A percentile compares a stretch with the other conserved stretches of the same genome.
phyloP scores from a whole-genome alignment of 177 flowering plant genomes.

The Telopea speciosissima region DNA sequence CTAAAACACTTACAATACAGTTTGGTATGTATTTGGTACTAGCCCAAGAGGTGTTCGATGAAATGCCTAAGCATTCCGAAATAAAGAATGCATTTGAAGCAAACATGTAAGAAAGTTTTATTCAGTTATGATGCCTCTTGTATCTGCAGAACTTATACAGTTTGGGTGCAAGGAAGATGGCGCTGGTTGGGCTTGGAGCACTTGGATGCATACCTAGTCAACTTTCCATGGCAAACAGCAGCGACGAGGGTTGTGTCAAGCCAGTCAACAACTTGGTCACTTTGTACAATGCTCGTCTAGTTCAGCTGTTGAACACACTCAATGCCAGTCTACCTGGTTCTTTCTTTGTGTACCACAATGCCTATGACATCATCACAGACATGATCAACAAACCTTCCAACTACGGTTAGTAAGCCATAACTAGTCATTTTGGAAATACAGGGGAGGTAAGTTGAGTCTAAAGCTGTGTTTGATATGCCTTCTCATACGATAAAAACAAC shows the following conservation, averaged over 20 bases:
- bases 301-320: constrained; percentile 16
- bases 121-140: not conserved
- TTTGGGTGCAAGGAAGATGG: constrained; percentile 37
- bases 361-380: constrained; percentile 18
- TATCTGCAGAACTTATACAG: constrained; percentile 25
- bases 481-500: no score
- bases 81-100: no score
- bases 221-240: constrained; percentile 18
- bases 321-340: constrained; percentile 27
- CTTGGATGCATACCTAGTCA: constrained; percentile 39
- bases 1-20: no score
- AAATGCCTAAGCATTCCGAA: no score
- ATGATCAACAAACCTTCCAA: constrained; percentile 24
- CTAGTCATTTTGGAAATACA: not conserved
- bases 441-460: not conserved
- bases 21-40: no score
- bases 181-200: constrained; percentile 26
- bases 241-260: constrained; percentile 21
- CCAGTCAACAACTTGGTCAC: constrained; percentile 23
- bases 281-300: constrained; percentile 21
- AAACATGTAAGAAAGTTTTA: no score
- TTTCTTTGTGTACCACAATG: constrained; percentile 25
- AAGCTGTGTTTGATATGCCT: no score
- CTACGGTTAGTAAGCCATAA: constrained; percentile 23
- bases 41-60: no score